Percentiles rank a stretch among this genome's conserved stretches.
These are phyloP conservation scores for Sarocladium strictum DNA, from an alignment of 2,329 filamentous ascomycete genomes.

Conservation along the genomic window DNA sequence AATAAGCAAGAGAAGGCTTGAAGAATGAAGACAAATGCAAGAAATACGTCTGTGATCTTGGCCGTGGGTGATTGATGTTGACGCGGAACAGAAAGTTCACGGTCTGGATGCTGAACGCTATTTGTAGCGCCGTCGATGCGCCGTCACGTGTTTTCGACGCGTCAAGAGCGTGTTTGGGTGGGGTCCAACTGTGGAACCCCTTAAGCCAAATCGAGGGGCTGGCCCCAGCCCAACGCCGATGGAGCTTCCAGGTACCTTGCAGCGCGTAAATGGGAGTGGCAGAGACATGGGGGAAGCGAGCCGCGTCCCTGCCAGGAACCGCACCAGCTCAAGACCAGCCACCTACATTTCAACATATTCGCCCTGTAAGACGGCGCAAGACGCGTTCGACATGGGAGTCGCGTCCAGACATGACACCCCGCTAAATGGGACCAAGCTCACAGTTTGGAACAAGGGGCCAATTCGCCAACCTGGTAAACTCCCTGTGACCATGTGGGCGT, in stretches of 20 bases:
- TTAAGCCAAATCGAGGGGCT: conserved; percentile 6
- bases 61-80: conserved; percentile 13
- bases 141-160: conserved; percentile 29
- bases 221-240: not conserved
- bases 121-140: conserved; percentile 30
- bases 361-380: conserved; percentile 3
- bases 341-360: not conserved
- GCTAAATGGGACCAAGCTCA: not conserved
- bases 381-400: conserved; percentile 6
- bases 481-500: not conserved
- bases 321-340: conserved; percentile 3
- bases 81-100: conserved; percentile 13
- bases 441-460: not conserved
- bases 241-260: not conserved
- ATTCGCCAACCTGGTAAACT: not conserved
- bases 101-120: conserved; percentile 24
- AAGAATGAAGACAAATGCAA: conserved; percentile 2
- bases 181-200: conserved; percentile 1
- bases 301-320: not conserved
- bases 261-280: conserved; percentile 4
- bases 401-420: conserved; percentile 5
- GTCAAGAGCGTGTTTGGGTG: conserved; percentile 13
- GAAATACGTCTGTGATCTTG: conserved; percentile 3
- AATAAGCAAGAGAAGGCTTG: conserved; percentile 3
- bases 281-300: conserved; percentile 1